Percentiles rank a stretch among this genome's conserved stretches.
These are phyloP conservation scores for Endoconidiophora polonica DNA, from an alignment of 2,329 filamentous ascomycete genomes.

Conservation along the genomic window DNA sequence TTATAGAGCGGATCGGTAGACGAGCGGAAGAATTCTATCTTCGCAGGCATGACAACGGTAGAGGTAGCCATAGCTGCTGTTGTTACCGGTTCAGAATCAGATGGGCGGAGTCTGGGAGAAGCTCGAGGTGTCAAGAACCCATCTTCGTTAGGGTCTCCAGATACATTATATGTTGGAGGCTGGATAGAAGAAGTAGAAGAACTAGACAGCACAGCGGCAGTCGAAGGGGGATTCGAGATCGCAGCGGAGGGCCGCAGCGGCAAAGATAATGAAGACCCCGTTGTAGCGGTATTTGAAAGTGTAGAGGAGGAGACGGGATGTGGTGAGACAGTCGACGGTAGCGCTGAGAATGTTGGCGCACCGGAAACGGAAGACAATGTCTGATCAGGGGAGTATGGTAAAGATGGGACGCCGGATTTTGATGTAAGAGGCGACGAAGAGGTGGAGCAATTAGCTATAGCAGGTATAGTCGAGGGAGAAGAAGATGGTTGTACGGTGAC, in stretches of 20 bases:
- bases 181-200: background rate
- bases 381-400: background rate
- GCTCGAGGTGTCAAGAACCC: conserved; percentile 10
- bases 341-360: background rate
- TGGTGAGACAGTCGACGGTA: background rate
- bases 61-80: conserved; percentile 12
- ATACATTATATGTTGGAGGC: conserved; percentile 6
- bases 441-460: background rate
- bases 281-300: conserved; percentile 2
- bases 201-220: background rate
- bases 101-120: conserved; percentile 7
- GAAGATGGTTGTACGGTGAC: background rate
- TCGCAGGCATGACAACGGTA: conserved; percentile 5
- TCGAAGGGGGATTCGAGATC: background rate
- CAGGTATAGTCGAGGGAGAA: background rate
- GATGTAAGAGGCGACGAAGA: background rate
- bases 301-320: background rate
- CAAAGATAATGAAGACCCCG: conserved; percentile 8
- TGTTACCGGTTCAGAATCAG: background rate
- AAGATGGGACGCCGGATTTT: background rate
- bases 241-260: conserved; percentile 3
- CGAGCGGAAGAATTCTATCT: conserved; percentile 22
- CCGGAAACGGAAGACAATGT: background rate
- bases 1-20: conserved; percentile 24
- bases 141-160: conserved; percentile 7